Percentiles rank a stretch among this genome's conserved stretches.
phyloP scores from a whole-genome alignment of 495 filamentous ascomycete species.

The Neurospora sp. region DNA sequence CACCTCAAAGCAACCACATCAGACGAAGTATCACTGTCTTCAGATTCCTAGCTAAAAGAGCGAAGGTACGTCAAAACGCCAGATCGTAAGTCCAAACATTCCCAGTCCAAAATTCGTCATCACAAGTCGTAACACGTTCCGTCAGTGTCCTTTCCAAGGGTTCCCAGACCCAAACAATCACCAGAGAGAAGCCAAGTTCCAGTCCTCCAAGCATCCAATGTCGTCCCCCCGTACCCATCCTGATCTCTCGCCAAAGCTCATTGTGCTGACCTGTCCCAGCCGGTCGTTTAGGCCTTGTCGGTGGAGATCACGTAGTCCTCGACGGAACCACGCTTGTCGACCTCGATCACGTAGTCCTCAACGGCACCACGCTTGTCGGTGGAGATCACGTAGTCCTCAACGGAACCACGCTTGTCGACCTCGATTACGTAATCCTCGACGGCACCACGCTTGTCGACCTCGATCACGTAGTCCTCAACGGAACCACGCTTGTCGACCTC shows the following conservation, averaged over 20 bases:
- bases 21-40: too few species aligned
- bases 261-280: not conserved
- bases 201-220: not conserved
- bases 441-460: not conserved
- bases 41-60: not conserved
- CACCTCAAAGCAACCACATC: too few species aligned
- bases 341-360: not conserved
- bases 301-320: constrained; percentile 1
- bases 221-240: not conserved
- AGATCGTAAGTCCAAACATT: not conserved
- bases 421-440: not conserved
- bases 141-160: not conserved
- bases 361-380: not conserved
- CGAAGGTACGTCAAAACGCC: not conserved
- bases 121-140: not conserved
- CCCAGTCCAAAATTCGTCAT: not conserved
- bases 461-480: not conserved
- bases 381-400: not conserved
- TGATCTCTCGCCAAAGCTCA: not conserved
- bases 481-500: not conserved
- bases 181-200: not conserved
- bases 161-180: not conserved
- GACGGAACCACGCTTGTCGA: not conserved
- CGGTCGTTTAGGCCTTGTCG: not conserved
- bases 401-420: not conserved